Evolutionary conservation across 495 filamentous ascomycete species (phyloP).

Genomic region (Penicillium bialowiezense): DNA sequence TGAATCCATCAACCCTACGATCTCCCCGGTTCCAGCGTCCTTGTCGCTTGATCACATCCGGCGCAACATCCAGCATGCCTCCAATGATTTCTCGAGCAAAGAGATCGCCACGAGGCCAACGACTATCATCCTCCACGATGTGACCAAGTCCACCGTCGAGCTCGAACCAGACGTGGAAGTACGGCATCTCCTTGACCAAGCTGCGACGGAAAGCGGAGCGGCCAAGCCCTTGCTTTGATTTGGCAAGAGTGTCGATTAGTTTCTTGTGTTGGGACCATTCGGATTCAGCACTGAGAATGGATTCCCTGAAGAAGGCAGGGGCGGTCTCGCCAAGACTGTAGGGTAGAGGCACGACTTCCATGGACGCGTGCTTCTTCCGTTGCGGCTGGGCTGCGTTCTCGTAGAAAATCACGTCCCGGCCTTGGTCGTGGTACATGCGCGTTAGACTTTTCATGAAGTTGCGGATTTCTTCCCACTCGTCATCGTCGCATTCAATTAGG

Average conservation of each 20-base stretch:
- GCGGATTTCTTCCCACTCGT: constrained; percentile 98
- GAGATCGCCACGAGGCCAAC: constrained; percentile 90
- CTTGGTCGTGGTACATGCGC: constrained; percentile 87
- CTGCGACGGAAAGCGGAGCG: constrained; percentile 77
- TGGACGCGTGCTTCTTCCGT: constrained; percentile 76
- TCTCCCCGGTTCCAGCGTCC: constrained; percentile 81
- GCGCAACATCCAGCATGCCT: constrained; percentile 84
- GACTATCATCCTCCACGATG: constrained; percentile 80
- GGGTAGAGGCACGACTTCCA: constrained; percentile 84
- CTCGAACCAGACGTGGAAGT: constrained; percentile 96
- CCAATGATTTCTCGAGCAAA: constrained; percentile 92
- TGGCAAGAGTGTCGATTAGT: constrained; percentile 81
- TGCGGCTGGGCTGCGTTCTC: constrained; percentile 88
- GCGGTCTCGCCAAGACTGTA: constrained; percentile 84
- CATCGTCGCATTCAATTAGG: constrained; percentile 94
- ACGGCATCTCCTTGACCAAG: constrained; percentile 95
- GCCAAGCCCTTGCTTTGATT: constrained; percentile 67
- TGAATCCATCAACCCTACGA: constrained; percentile 72
- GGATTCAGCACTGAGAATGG: constrained; percentile 80
- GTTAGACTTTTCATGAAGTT: constrained; percentile 99
- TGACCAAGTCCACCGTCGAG: constrained; percentile 91
- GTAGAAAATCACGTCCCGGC: constrained; percentile 91
- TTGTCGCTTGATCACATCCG: constrained; percentile 85
- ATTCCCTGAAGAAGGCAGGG: constrained; percentile 93
- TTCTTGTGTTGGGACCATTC: constrained; percentile 97